These are phyloP conservation scores for Cladosporium sp. DNA, from an alignment of 2,329 filamentous ascomycete species.

Conservation along the genomic window DNA sequence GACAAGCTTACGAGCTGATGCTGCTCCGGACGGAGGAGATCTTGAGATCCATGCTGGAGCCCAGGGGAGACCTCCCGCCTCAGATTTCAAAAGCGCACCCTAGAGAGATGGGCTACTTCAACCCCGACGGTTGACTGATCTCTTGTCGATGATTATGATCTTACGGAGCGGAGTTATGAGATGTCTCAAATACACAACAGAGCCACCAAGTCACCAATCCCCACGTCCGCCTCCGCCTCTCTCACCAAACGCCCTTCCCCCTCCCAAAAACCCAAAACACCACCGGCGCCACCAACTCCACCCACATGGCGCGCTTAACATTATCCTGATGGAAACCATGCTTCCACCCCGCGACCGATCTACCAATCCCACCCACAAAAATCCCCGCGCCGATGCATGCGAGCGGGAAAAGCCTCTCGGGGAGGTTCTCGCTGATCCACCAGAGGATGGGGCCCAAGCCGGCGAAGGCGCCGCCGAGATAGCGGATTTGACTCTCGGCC, in stretches of 20 bases:
- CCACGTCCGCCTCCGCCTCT: too few species aligned
- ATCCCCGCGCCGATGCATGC: not conserved
- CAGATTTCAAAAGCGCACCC: not conserved
- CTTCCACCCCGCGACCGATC: not conserved
- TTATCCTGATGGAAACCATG: not conserved
- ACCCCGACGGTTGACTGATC: too few species aligned
- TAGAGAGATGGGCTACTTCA: not conserved
- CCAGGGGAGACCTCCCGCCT: not conserved
- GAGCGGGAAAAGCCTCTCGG: not conserved
- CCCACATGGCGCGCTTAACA: not conserved
- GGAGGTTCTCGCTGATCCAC: not conserved
- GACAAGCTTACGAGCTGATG: slow-evolving; percentile 3
- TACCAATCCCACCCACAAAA: not conserved
- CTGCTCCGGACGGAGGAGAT: not conserved
- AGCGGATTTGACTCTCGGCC: slow-evolving; percentile 6
- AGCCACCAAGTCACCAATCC: too few species aligned
- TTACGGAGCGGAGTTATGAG: too few species aligned
- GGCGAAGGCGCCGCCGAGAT: not conserved
- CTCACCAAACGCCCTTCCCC: not conserved
- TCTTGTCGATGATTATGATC: too few species aligned
- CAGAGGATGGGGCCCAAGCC: not conserved
- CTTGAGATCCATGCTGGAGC: not conserved
- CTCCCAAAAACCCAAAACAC: not conserved
- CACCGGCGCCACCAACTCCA: not conserved
- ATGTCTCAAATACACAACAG: too few species aligned